Conservation (phyloP, 1,139 yeast species). For the Scheffersomyces illinoinensis region DNA sequence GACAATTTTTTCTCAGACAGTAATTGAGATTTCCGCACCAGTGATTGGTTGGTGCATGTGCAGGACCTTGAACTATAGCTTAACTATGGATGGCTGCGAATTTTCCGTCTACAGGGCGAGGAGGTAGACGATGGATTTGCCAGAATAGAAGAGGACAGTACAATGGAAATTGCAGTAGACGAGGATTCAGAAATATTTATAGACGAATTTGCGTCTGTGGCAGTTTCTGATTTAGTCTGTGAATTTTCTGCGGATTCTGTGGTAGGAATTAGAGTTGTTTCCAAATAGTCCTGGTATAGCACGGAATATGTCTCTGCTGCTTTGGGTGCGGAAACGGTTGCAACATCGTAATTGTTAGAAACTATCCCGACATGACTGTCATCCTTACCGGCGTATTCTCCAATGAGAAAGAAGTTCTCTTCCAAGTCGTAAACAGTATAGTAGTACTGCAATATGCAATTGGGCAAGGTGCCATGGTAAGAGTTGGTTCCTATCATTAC, state of each 20-base stretch:
- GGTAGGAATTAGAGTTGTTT: conserved; percentile 6
- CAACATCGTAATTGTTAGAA: conserved; percentile 3
- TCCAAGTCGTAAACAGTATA: conserved; percentile 23
- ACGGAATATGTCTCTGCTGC: conserved; percentile 13
- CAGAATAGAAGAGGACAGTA: background rate
- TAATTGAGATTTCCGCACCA: conserved; percentile 13
- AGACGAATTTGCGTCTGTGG: background rate
- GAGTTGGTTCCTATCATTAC: conserved; percentile 16
- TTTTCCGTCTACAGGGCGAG: background rate
- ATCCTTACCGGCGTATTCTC: conserved; percentile 9
- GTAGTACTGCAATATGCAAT: conserved; percentile 16
- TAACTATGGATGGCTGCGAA: background rate
- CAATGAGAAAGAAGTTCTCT: conserved; percentile 16
- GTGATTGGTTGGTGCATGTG: conserved; percentile 22
- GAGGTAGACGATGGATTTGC: background rate
- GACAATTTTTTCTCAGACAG: background rate
- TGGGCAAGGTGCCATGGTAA: conserved; percentile 21
- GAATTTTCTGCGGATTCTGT: background rate
- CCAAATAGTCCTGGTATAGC: conserved; percentile 14
- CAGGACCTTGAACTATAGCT: conserved; percentile 2
- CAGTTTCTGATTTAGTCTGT: background rate
- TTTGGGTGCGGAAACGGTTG: background rate
- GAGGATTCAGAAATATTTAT: background rate
- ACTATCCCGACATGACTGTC: background rate
- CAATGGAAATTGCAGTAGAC: background rate